Evolutionary conservation across 768 basidiomycete species (phyloP).

Genomic region (Amanita jacksonii): DNA sequence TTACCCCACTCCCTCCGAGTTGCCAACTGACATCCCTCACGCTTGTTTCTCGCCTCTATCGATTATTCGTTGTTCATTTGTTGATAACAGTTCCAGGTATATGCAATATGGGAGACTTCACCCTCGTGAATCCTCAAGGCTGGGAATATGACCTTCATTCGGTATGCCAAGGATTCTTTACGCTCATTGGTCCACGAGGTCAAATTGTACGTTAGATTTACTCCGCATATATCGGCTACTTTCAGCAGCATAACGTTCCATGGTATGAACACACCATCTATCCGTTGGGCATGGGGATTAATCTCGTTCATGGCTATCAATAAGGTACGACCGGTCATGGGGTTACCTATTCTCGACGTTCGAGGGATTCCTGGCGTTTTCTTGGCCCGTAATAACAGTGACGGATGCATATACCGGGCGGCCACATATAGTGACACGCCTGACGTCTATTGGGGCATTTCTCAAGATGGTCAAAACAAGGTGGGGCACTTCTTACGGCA

Average conservation of each 20-base stretch:
- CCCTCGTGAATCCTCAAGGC: slow-evolving; percentile 62
- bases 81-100: too few species aligned
- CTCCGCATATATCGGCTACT: slow-evolving; percentile 71
- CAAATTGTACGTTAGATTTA: slow-evolving; percentile 33
- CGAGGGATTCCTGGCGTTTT: slow-evolving; percentile 70
- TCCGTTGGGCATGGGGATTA: background rate
- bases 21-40: too few species aligned
- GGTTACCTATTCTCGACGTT: slow-evolving; percentile 71
- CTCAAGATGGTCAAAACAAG: slow-evolving; percentile 81
- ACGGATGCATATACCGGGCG: slow-evolving; percentile 64
- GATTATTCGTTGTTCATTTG: too few species aligned
- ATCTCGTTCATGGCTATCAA: background rate
- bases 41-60: too few species aligned
- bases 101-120: slow-evolving; percentile 61
- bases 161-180: slow-evolving; percentile 29
- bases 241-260: slow-evolving; percentile 57
- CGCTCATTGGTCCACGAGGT: background rate
- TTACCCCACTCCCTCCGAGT: too few species aligned
- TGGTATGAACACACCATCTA: slow-evolving; percentile 35
- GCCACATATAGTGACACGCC: slow-evolving; percentile 73
- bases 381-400: slow-evolving; percentile 74
- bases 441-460: slow-evolving; percentile 63
- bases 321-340: slow-evolving; percentile 76
- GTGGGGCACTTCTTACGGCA: slow-evolving; percentile 21
- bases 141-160: slow-evolving; percentile 80